Conservation (phyloP, 2,329 filamentous ascomycete genomes). For the Corniculantispora saksenae region DNA sequence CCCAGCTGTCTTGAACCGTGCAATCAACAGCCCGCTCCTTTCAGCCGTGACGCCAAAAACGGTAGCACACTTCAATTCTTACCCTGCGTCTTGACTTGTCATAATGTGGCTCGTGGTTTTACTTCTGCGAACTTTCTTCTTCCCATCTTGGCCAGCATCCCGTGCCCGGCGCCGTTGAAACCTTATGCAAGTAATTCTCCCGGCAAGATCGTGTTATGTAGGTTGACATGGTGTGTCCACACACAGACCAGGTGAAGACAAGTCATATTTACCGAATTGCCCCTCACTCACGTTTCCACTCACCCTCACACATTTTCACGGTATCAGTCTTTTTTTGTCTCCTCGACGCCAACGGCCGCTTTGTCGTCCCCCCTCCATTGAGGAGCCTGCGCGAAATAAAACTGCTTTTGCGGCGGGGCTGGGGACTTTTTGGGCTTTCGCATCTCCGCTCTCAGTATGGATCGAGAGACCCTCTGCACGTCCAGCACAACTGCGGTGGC, state of each 20-base stretch:
- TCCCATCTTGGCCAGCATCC: background rate
- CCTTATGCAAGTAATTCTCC: constrained; percentile 10
- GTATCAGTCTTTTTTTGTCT: background rate
- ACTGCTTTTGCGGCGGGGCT: background rate
- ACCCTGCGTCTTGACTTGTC: constrained; percentile 5
- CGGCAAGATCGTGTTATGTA: constrained; percentile 6
- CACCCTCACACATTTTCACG: background rate
- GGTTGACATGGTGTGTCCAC: constrained; percentile 1
- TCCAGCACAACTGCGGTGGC: background rate
- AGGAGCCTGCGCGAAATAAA: constrained; percentile 10
- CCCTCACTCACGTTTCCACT: background rate
- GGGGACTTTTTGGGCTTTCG: background rate
- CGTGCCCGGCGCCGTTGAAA: background rate
- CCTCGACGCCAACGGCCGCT: background rate
- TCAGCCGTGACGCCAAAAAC: constrained; percentile 7
- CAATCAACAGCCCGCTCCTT: background rate
- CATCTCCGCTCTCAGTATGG: background rate
- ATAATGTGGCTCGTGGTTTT: constrained; percentile 3
- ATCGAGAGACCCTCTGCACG: background rate
- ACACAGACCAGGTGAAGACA: constrained; percentile 7
- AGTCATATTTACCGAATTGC: constrained; percentile 5
- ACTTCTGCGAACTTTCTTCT: background rate
- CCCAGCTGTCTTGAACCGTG: background rate
- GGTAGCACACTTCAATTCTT: background rate
- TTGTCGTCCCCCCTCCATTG: background rate